These are phyloP conservation scores for Colletotrichum abscissum DNA, from an alignment of 2,329 filamentous ascomycete genomes.

Conservation along the genomic window DNA sequence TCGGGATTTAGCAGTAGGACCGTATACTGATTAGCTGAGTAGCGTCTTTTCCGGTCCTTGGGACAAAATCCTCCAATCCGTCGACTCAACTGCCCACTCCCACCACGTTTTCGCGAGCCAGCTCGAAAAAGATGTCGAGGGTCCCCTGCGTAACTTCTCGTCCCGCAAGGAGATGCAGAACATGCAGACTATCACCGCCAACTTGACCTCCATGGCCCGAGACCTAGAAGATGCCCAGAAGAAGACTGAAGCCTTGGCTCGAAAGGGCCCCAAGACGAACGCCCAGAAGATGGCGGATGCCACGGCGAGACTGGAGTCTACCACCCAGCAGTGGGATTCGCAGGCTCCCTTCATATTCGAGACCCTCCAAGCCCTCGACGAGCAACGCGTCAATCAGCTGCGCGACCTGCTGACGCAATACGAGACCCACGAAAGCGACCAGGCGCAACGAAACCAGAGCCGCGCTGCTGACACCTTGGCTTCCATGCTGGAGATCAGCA, in stretches of 20 bases:
- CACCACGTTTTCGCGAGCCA: slow-evolving; percentile 84
- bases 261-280: slow-evolving; percentile 81
- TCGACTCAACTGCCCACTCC: slow-evolving; percentile 83
- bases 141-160: slow-evolving; percentile 81
- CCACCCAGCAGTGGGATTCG: slow-evolving; percentile 89
- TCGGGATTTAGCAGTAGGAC: background rate
- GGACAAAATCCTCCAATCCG: slow-evolving; percentile 85
- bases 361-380: slow-evolving; percentile 89
- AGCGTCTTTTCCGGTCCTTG: slow-evolving; percentile 93
- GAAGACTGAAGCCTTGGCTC: slow-evolving; percentile 84
- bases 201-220: slow-evolving; percentile 82
- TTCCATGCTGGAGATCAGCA: slow-evolving; percentile 86
- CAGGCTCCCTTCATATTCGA: slow-evolving; percentile 97
- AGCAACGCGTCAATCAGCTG: slow-evolving; percentile 88
- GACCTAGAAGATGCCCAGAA: slow-evolving; percentile 88
- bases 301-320: slow-evolving; percentile 77
- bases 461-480: slow-evolving; percentile 85
- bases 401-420: slow-evolving; percentile 92
- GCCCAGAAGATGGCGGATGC: slow-evolving; percentile 83
- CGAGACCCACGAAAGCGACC: slow-evolving; percentile 91
- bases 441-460: slow-evolving; percentile 79
- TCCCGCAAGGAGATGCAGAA: slow-evolving; percentile 81
- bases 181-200: slow-evolving; percentile 84
- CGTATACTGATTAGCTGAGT: slow-evolving; percentile 32
- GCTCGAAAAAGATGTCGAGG: slow-evolving; percentile 90